phyloP scores from a whole-genome alignment of 345 rosid species.

The Gynandropsis gynandra region DNA sequence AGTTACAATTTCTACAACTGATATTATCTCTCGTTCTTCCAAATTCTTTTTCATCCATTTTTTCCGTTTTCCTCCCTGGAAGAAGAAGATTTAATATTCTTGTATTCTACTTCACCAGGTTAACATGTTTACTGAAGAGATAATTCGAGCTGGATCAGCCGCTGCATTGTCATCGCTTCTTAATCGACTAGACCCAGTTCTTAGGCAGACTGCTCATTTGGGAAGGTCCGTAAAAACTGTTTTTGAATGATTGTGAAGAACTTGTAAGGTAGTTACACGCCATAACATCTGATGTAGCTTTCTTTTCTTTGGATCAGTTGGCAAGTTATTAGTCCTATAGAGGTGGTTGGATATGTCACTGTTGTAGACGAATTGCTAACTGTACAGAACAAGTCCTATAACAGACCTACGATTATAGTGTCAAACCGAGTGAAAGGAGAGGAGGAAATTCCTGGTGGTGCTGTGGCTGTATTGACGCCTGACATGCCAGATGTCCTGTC shows the following conservation, averaged over 20 bases:
- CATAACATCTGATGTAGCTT: slow-evolving; percentile 26
- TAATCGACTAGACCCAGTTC: slow-evolving; percentile 94
- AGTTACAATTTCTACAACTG: slow-evolving; percentile 27
- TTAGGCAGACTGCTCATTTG: slow-evolving; percentile 83
- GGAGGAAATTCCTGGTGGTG: slow-evolving; percentile 97
- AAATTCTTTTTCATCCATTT: not conserved
- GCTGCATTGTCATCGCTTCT: slow-evolving; percentile 74
- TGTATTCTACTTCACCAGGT: slow-evolving; percentile 39
- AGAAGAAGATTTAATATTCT: slow-evolving; percentile 4
- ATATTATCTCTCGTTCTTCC: slow-evolving; percentile 1
- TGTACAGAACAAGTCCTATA: slow-evolving; percentile 77
- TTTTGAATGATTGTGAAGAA: slow-evolving; percentile 11
- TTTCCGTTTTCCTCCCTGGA: slow-evolving; percentile 3
- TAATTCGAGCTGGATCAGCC: slow-evolving; percentile 97
- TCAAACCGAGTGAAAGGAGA: slow-evolving; percentile 94
- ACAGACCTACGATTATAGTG: slow-evolving; percentile 74
- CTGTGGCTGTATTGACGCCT: slow-evolving; percentile 94
- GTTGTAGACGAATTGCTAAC: slow-evolving; percentile 79
- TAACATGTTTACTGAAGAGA: slow-evolving; percentile 89
- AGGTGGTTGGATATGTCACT: slow-evolving; percentile 72
- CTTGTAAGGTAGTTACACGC: slow-evolving; percentile 10
- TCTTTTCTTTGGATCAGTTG: slow-evolving; percentile 54
- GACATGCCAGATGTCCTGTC: slow-evolving; percentile 99
- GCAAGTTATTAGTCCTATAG: slow-evolving; percentile 98
- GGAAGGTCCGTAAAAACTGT: slow-evolving; percentile 61